These are phyloP conservation scores for Parathielavia hyrcaniae DNA, from an alignment of 495 filamentous ascomycete species.

Conservation along the genomic window DNA sequence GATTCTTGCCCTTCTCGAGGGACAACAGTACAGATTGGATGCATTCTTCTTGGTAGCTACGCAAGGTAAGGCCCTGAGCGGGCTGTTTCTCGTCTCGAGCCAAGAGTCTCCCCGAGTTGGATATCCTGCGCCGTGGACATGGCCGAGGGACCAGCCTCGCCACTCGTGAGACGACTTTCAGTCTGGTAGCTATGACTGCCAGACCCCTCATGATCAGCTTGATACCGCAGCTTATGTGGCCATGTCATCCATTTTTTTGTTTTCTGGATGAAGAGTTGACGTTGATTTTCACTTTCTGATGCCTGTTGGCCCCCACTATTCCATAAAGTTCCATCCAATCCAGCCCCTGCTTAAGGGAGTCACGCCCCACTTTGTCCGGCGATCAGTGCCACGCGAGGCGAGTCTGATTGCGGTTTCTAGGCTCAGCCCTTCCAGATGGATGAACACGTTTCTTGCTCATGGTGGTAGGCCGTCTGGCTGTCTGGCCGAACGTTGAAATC, in stretches of 20 bases:
- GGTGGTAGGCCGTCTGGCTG: too few species aligned
- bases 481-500: too few species aligned
- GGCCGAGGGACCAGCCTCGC: not conserved
- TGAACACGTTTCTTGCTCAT: too few species aligned
- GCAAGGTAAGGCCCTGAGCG: constrained; percentile 47
- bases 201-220: constrained; percentile 2
- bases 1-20: constrained; percentile 65
- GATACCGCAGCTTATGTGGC: constrained; percentile 1
- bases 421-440: too few species aligned
- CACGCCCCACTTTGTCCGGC: too few species aligned
- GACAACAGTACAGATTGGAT: constrained; percentile 77
- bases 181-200: not conserved
- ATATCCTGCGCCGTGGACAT: not conserved
- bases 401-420: too few species aligned
- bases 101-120: not conserved
- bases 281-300: not conserved
- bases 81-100: not conserved
- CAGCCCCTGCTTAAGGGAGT: too few species aligned
- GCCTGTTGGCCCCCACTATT: too few species aligned
- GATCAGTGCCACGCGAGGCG: too few species aligned
- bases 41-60: constrained; percentile 80
- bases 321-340: too few species aligned
- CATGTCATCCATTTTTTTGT: not conserved
- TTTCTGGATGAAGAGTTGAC: not conserved
- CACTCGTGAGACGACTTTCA: not conserved